Conservation (phyloP, 495 filamentous ascomycete genomes). For the Parachaetomium inaequale region DNA sequence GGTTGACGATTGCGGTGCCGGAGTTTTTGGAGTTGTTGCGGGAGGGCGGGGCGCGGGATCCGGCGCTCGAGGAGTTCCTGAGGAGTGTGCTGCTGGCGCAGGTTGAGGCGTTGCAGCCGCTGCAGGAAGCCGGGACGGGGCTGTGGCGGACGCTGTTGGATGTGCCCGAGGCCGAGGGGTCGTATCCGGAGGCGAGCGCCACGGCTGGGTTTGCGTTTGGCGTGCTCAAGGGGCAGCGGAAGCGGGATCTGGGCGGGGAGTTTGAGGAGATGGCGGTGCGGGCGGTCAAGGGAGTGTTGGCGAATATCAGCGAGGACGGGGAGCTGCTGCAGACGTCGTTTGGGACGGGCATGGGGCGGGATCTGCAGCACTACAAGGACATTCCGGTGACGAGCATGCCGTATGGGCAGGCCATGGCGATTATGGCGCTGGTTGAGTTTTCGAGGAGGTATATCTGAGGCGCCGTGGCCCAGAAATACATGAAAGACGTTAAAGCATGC, state of each 20-base stretch:
- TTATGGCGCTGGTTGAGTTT: conserved; percentile 9
- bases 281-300: conserved; percentile 58
- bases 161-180: conserved; percentile 50
- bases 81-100: conserved; percentile 60
- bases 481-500: neutral
- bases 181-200: conserved; percentile 66
- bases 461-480: neutral
- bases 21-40: conserved; percentile 68
- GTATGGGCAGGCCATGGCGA: conserved; percentile 62
- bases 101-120: conserved; percentile 51
- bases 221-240: conserved; percentile 64
- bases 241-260: conserved; percentile 56
- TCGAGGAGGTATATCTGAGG: conserved; percentile 1
- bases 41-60: conserved; percentile 47
- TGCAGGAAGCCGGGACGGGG: conserved; percentile 53
- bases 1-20: conserved; percentile 71
- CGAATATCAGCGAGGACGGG: conserved; percentile 55
- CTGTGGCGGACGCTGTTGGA: conserved; percentile 69
- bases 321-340: conserved; percentile 69
- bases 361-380: conserved; percentile 63
- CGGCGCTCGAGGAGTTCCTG: conserved; percentile 55
- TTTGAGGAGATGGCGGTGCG: conserved; percentile 50
- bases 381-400: conserved; percentile 71
- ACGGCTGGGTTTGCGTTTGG: conserved; percentile 75
- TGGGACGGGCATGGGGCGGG: conserved; percentile 67